Conservation (phyloP, 1,284 basidiomycete genomes). For the Fistulina hepatica region DNA sequence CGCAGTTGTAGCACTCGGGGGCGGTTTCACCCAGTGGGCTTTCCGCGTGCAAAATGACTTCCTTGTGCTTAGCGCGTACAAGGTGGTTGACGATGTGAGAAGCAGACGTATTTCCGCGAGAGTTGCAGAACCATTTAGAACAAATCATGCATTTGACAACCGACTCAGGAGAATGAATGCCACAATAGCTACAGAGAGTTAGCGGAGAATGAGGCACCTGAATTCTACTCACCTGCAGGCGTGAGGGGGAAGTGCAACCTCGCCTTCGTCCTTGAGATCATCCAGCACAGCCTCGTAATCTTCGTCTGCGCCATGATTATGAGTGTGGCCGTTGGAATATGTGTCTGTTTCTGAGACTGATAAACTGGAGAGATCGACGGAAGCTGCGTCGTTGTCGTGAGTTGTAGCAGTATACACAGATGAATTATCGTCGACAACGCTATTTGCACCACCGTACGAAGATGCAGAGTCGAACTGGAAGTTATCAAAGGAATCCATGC, state of each 20-base stretch:
- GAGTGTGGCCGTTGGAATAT: slow-evolving; percentile 28
- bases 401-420: slow-evolving; percentile 75
- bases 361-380: slow-evolving; percentile 55
- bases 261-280: slow-evolving; percentile 77
- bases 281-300: slow-evolving; percentile 83
- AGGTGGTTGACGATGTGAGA: slow-evolving; percentile 99
- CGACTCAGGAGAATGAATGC: slow-evolving; percentile 95
- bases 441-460: slow-evolving; percentile 62
- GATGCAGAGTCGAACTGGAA: slow-evolving; percentile 76
- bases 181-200: slow-evolving; percentile 70
- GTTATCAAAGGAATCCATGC: slow-evolving; percentile 80
- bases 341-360: slow-evolving; percentile 46
- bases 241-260: slow-evolving; percentile 78
- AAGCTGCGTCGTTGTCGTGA: slow-evolving; percentile 32
- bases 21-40: slow-evolving; percentile 94
- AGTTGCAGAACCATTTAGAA: slow-evolving; percentile 99
- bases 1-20: slow-evolving; percentile 98
- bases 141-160: slow-evolving; percentile 97
- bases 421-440: slow-evolving; percentile 73
- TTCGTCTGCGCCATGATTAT: slow-evolving; percentile 48
- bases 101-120: slow-evolving; percentile 94
- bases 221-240: slow-evolving; percentile 75
- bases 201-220: slow-evolving; percentile 7
- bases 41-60: slow-evolving; percentile 93
- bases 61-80: slow-evolving; percentile 98